A percentile compares a stretch with the other conserved stretches of the same genome.
These are phyloP conservation scores for Verticillium zaregamsianum DNA, from an alignment of 2,329 filamentous ascomycete genomes.

Conservation along the genomic window DNA sequence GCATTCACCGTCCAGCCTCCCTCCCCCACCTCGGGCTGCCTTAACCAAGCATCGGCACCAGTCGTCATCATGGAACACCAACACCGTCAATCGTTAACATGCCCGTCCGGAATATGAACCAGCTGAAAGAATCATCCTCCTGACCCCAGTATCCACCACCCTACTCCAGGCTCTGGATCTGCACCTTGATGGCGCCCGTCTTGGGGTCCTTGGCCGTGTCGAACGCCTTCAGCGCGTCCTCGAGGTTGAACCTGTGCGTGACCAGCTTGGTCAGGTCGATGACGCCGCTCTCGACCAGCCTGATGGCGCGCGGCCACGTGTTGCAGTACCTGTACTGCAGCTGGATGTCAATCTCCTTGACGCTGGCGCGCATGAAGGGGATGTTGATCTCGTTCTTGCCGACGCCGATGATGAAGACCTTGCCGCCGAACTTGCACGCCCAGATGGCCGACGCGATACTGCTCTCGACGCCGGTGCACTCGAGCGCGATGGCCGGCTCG, in stretches of 20 bases:
- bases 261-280: constrained; percentile 79
- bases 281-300: constrained; percentile 78
- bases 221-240: constrained; percentile 87
- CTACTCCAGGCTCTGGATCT: constrained; percentile 72
- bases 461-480: constrained; percentile 93
- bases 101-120: background rate
- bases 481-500: constrained; percentile 77
- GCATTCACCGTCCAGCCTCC: background rate
- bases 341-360: constrained; percentile 88
- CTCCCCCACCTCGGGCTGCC: background rate
- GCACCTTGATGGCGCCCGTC: constrained; percentile 96
- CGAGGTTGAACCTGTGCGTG: constrained; percentile 80
- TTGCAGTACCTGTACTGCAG: constrained; percentile 97
- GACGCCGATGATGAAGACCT: constrained; percentile 94
- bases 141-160: background rate
- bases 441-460: constrained; percentile 84
- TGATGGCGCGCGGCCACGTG: constrained; percentile 92
- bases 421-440: constrained; percentile 89
- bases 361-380: constrained; percentile 90
- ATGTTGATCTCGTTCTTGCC: constrained; percentile 94
- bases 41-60: background rate
- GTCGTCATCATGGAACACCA: background rate
- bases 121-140: background rate
- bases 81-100: too few species aligned
- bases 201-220: constrained; percentile 82